Percentiles rank a stretch among this genome's conserved stretches.
Conservation (phyloP, 2,329 filamentous ascomycete genomes). For the Fusarium armeniacum region DNA sequence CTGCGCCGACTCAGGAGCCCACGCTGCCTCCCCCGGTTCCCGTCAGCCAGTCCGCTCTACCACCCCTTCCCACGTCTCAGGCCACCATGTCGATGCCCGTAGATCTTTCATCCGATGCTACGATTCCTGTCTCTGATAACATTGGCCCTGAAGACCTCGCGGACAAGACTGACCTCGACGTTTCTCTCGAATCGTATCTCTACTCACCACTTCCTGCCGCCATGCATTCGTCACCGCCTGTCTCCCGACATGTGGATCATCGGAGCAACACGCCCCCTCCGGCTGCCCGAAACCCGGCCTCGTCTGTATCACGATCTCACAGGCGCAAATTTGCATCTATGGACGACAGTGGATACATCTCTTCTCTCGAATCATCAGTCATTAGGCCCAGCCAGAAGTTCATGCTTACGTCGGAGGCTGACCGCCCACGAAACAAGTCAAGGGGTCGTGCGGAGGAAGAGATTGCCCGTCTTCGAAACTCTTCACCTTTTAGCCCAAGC, state of each 20-base stretch:
- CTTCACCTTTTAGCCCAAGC: slow-evolving; percentile 91
- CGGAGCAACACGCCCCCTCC: slow-evolving; percentile 84
- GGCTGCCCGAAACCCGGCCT: slow-evolving; percentile 69
- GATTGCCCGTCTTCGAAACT: slow-evolving; percentile 91
- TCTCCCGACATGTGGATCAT: slow-evolving; percentile 70
- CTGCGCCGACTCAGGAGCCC: slow-evolving; percentile 59
- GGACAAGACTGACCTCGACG: slow-evolving; percentile 61
- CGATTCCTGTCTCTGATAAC: slow-evolving; percentile 78
- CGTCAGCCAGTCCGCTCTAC: slow-evolving; percentile 56
- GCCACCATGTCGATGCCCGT: slow-evolving; percentile 58
- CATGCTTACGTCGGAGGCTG: slow-evolving; percentile 82
- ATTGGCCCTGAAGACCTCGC: slow-evolving; percentile 65
- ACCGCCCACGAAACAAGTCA: slow-evolving; percentile 80
- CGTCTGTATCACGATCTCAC: slow-evolving; percentile 75
- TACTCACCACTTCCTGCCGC: slow-evolving; percentile 78
- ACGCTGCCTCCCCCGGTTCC: slow-evolving; percentile 63
- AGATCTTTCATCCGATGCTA: slow-evolving; percentile 83
- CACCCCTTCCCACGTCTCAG: slow-evolving; percentile 58
- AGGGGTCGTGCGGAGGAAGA: slow-evolving; percentile 94
- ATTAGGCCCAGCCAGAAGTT: slow-evolving; percentile 77
- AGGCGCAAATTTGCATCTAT: slow-evolving; percentile 84
- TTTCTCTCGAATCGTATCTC: slow-evolving; percentile 63
- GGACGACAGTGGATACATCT: slow-evolving; percentile 97
- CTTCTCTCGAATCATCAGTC: slow-evolving; percentile 91
- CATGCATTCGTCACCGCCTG: slow-evolving; percentile 92